phyloP scores from a whole-genome alignment of 129 eudicot genomes.

The Chrysanthemum makinoi region DNA sequence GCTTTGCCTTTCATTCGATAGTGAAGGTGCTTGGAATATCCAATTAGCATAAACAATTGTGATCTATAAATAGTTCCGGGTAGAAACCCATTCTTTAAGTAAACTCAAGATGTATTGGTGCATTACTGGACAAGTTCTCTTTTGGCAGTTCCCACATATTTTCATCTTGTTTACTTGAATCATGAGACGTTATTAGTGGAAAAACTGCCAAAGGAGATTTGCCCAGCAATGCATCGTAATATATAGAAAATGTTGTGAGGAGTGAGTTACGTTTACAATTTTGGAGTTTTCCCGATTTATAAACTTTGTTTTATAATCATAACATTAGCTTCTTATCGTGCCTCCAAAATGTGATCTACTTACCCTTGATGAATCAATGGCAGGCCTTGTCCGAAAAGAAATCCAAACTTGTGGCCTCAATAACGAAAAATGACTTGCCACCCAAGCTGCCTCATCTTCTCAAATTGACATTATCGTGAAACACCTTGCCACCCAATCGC shows the following conservation, averaged over 20 bases:
- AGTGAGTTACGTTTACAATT: not conserved
- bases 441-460: too few relatives aligned
- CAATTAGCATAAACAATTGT: conserved; percentile 16
- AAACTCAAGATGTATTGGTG: conserved; percentile 5
- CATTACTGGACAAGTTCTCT: conserved; percentile 20
- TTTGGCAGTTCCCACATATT: conserved; percentile 12
- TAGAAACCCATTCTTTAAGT: not conserved
- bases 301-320: too few relatives aligned
- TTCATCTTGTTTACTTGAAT: not conserved
- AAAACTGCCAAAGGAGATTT: conserved; percentile 29
- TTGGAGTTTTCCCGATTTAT: not conserved
- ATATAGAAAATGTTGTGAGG: not conserved
- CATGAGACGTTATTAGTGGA: not conserved
- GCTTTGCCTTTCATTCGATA: not conserved
- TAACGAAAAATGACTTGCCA: too few relatives aligned
- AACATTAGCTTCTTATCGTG: too few relatives aligned
- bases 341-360: too few relatives aligned
- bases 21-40: conserved; percentile 25
- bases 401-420: too few relatives aligned
- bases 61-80: conserved; percentile 17
- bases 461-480: too few relatives aligned
- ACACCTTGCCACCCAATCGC: too few relatives aligned
- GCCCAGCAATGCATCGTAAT: conserved; percentile 19
- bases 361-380: too few relatives aligned
- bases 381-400: too few relatives aligned